These are phyloP conservation scores for Colletotrichum simmondsii DNA, from an alignment of 2,329 filamentous ascomycete genomes.

Conservation along the genomic window DNA sequence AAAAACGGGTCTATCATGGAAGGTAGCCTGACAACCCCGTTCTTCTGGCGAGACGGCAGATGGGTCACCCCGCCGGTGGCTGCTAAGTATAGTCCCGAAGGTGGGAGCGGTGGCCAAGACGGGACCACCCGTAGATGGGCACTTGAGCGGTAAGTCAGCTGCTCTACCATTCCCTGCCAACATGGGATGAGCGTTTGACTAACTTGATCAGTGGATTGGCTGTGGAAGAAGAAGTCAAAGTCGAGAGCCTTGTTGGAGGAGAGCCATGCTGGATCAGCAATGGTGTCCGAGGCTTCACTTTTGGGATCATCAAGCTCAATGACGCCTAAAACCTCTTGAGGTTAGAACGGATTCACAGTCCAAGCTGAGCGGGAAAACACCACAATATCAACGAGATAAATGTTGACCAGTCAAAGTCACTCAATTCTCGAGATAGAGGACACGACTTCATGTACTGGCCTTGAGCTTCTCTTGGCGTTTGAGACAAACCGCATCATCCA, in stretches of 20 bases:
- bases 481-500: neutral
- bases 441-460: neutral
- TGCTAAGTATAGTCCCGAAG: constrained; percentile 43
- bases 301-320: constrained; percentile 51
- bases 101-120: constrained; percentile 79
- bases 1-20: constrained; percentile 79
- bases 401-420: neutral
- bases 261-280: constrained; percentile 92
- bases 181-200: constrained; percentile 27
- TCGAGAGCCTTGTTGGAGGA: constrained; percentile 71
- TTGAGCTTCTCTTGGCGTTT: neutral
- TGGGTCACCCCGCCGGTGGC: constrained; percentile 87
- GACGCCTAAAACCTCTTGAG: neutral
- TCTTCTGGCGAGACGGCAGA: constrained; percentile 76
- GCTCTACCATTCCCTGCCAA: neutral
- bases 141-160: constrained; percentile 67
- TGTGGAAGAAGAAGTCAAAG: constrained; percentile 71
- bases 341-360: neutral
- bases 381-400: neutral
- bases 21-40: constrained; percentile 84
- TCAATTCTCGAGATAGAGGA: neutral
- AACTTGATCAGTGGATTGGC: constrained; percentile 63
- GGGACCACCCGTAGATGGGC: constrained; percentile 88
- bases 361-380: too few species aligned
- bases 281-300: constrained; percentile 82